phyloP scores from a whole-genome alignment of 2,329 filamentous ascomycete species.

The Pseudogymnoascus sp. region DNA sequence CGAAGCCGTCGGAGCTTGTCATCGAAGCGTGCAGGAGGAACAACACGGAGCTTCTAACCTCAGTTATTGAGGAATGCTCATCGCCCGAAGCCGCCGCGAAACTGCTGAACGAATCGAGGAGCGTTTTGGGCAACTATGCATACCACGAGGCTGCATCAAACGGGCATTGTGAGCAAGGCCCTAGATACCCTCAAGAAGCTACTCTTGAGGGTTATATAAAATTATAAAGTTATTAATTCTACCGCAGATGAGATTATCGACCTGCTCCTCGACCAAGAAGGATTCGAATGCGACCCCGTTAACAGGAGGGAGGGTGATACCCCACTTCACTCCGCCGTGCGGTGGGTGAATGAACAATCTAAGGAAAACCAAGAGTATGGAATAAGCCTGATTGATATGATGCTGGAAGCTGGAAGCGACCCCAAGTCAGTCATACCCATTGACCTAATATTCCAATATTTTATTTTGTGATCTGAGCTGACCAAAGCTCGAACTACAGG shows the following conservation, averaged over 20 bases:
- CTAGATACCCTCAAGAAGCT: neutral
- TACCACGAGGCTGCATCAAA: conserved; percentile 81
- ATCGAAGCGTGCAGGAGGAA: conserved; percentile 90
- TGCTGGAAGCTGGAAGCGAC: conserved; percentile 70
- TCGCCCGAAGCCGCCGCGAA: conserved; percentile 54
- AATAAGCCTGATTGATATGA: conserved; percentile 61
- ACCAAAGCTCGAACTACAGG: conserved; percentile 22
- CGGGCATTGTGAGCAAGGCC: conserved; percentile 63
- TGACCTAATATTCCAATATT: neutral
- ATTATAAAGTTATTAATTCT: neutral
- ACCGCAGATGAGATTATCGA: conserved; percentile 67
- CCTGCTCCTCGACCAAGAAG: conserved; percentile 70
- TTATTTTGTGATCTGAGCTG: neutral
- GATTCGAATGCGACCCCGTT: conserved; percentile 75
- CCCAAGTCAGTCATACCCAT: conserved; percentile 33
- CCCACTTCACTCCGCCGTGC: conserved; percentile 68
- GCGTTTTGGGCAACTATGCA: conserved; percentile 78
- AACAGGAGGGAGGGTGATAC: conserved; percentile 66
- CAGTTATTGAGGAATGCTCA: conserved; percentile 55
- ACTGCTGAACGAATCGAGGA: conserved; percentile 77
- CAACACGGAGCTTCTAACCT: conserved; percentile 75
- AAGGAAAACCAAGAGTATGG: conserved; percentile 56
- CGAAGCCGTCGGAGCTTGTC: conserved; percentile 73
- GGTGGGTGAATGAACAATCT: conserved; percentile 63
- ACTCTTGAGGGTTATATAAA: neutral